Evolutionary conservation across 495 filamentous ascomycete genomes (phyloP).

Genomic region (Lentithecium fluviatile): DNA sequence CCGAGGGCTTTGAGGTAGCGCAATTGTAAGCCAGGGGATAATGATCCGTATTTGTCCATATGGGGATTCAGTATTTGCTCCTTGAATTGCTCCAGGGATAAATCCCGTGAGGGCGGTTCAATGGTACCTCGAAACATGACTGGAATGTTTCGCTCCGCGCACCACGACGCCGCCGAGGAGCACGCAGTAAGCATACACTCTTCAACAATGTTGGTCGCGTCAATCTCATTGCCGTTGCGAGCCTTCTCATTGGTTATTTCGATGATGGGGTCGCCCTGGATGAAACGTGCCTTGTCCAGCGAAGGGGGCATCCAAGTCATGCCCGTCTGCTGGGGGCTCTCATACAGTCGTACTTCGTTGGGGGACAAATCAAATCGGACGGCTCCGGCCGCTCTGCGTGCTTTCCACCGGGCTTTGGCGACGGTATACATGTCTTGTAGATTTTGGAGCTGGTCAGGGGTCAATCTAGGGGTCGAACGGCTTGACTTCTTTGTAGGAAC

Average conservation of each 20-base stretch:
- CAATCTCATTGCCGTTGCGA: slow-evolving; percentile 37
- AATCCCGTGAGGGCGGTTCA: slow-evolving; percentile 51
- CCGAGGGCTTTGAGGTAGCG: slow-evolving; percentile 51
- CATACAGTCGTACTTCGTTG: slow-evolving; percentile 17
- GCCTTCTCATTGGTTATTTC: slow-evolving; percentile 35
- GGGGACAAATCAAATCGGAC: background rate
- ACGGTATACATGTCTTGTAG: slow-evolving; percentile 32
- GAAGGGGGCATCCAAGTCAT: slow-evolving; percentile 35
- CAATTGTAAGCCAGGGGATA: slow-evolving; percentile 32
- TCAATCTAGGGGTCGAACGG: background rate
- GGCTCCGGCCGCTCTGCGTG: slow-evolving; percentile 34
- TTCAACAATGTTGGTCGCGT: slow-evolving; percentile 47
- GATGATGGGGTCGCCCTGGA: slow-evolving; percentile 57
- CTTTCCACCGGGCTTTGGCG: slow-evolving; percentile 20
- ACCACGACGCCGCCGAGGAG: slow-evolving; percentile 71
- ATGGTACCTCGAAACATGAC: slow-evolving; percentile 71
- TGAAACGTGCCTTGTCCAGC: slow-evolving; percentile 35
- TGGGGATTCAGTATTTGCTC: slow-evolving; percentile 40
- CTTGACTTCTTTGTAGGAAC: background rate
- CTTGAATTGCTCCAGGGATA: slow-evolving; percentile 33
- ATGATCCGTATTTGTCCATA: slow-evolving; percentile 34
- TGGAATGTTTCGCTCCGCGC: slow-evolving; percentile 70
- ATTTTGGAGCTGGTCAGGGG: slow-evolving; percentile 6
- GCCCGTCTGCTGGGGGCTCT: slow-evolving; percentile 15
- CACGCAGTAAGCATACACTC: slow-evolving; percentile 78